A percentile compares a stretch with the other conserved stretches of the same genome.
Evolutionary conservation across 2,329 filamentous ascomycete genomes (phyloP).

Genomic region (Polytolypa hystricis): DNA sequence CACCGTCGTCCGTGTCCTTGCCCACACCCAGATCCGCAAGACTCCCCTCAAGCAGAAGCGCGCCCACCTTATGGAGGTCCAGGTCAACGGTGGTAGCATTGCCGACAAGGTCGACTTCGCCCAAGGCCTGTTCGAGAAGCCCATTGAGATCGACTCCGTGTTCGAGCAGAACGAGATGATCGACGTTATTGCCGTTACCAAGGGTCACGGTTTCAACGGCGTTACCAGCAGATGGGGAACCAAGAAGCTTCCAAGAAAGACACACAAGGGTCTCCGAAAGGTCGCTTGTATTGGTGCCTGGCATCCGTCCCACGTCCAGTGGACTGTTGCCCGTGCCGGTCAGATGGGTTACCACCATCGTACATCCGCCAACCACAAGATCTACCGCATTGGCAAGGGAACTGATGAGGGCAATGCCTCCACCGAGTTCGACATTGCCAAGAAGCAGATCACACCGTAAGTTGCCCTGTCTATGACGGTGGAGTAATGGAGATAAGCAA

Average conservation of each 20-base stretch:
- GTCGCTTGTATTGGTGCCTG: slow-evolving; percentile 99
- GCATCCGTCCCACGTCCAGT: slow-evolving; percentile 99
- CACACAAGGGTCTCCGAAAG: slow-evolving; percentile 99
- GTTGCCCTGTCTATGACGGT: slow-evolving; percentile 33
- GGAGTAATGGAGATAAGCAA: neutral
- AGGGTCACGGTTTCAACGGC: slow-evolving; percentile 97
- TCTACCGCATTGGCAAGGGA: slow-evolving; percentile 96
- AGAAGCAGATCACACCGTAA: slow-evolving; percentile 99
- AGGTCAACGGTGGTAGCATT: slow-evolving; percentile 95
- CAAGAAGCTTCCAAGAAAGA: slow-evolving; percentile 99
- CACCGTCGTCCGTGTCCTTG: slow-evolving; percentile 96
- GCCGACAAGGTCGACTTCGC: slow-evolving; percentile 96
- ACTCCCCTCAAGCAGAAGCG: slow-evolving; percentile 99
- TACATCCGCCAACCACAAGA: slow-evolving; percentile 99
- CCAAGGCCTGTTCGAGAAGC: slow-evolving; percentile 97
- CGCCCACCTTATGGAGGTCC: slow-evolving; percentile 99
- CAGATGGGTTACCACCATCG: slow-evolving; percentile 99
- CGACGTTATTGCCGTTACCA: slow-evolving; percentile 97
- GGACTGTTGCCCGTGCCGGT: slow-evolving; percentile 99
- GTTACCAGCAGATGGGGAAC: slow-evolving; percentile 98
- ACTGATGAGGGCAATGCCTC: slow-evolving; percentile 83
- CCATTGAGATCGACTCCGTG: slow-evolving; percentile 80
- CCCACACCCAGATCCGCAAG: slow-evolving; percentile 98
- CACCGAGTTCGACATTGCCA: slow-evolving; percentile 91
- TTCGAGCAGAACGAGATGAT: slow-evolving; percentile 99